These are phyloP conservation scores for Phlyctochytrium planicorne DNA, from an alignment of 192 early-diverging fungal species.

Conservation along the genomic window DNA sequence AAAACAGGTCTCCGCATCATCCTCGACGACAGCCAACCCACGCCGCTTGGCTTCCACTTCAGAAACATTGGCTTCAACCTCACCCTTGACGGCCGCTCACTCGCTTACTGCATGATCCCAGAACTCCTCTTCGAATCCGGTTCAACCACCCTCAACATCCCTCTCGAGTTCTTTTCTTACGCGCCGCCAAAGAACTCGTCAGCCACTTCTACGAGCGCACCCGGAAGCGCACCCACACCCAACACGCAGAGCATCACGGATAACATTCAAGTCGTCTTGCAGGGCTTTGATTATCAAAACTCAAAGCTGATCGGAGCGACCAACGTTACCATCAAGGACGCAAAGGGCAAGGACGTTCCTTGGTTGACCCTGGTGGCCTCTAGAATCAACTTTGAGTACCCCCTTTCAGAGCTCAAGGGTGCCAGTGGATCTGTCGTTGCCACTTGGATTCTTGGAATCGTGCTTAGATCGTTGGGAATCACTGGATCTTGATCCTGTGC, in stretches of 20 bases:
- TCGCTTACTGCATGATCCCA: background rate
- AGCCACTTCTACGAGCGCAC: background rate
- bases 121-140: background rate
- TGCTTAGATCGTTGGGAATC: background rate
- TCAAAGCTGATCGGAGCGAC: background rate
- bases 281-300: background rate
- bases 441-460: background rate
- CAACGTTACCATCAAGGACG: background rate
- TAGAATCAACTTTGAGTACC: background rate
- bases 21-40: background rate
- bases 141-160: background rate
- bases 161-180: background rate
- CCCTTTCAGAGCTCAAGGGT: background rate
- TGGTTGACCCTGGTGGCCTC: background rate
- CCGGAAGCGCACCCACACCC: background rate
- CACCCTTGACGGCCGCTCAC: background rate
- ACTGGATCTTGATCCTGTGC: too few relatives aligned
- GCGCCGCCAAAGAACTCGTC: background rate
- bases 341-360: background rate
- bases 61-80: background rate
- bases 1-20: background rate
- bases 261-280: background rate
- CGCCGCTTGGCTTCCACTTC: background rate
- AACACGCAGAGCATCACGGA: background rate
- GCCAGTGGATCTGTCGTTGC: background rate